phyloP scores from a whole-genome alignment of 352 stramenopile genomes.

The Globisporangium solare region DNA sequence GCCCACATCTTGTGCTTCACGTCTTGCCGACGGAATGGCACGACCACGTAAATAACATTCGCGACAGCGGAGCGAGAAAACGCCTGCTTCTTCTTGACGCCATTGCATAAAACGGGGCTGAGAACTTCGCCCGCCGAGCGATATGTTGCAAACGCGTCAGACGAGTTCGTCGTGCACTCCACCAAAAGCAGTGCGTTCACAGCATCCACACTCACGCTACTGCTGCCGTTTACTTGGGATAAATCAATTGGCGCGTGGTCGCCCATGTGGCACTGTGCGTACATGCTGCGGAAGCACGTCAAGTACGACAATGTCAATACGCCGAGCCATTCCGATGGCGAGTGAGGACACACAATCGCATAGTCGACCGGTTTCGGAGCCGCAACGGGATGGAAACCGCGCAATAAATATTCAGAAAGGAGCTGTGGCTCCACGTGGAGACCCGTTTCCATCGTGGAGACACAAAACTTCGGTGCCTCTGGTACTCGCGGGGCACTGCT shows the following conservation, averaged over 20 bases:
- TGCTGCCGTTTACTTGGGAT: constrained; percentile 25
- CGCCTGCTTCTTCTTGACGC: constrained; percentile 51
- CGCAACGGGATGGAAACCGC: constrained; percentile 58
- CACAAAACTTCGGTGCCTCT: constrained; percentile 31
- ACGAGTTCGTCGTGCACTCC: constrained; percentile 38
- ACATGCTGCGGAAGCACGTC: constrained; percentile 63
- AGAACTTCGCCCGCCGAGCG: constrained; percentile 55
- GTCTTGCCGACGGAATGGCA: constrained; percentile 54
- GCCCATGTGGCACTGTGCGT: constrained; percentile 63
- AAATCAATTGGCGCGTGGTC: constrained; percentile 57
- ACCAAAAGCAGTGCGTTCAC: constrained; percentile 53
- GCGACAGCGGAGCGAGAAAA: constrained; percentile 58
- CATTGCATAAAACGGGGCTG: constrained; percentile 38
- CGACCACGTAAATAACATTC: constrained; percentile 70
- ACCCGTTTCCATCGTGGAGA: constrained; percentile 49
- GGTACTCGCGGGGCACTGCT: not conserved
- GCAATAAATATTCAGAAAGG: constrained; percentile 77
- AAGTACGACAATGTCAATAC: constrained; percentile 70
- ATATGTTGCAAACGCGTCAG: constrained; percentile 65
- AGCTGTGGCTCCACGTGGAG: constrained; percentile 44
- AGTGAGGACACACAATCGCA: constrained; percentile 64
- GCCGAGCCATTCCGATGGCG: constrained; percentile 65
- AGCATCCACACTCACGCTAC: constrained; percentile 41
- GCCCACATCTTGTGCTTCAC: constrained; percentile 73
- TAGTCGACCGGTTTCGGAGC: constrained; percentile 69